Evolutionary conservation across 176 grass and related monocot species (phyloP), one percentile per base, ranked within the genome.

Genomic region (Juncus inflexus): DNA sequence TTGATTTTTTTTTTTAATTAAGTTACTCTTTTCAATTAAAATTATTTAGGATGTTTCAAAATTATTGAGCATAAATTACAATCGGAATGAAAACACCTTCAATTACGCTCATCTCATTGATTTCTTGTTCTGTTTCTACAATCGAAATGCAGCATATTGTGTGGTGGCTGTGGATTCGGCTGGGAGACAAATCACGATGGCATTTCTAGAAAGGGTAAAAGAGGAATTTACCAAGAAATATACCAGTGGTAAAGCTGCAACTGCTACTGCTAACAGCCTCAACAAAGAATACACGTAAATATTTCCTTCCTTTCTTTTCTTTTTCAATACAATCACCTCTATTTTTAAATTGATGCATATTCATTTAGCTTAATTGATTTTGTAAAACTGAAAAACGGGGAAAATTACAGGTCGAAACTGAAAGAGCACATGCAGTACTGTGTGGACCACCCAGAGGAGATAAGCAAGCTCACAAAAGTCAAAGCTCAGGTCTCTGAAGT

Each of bases 401-500:
- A 42, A 58, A 57, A 55, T 16, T 43, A n/a, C 12, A 95, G 90
- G 62, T 61, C 90, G 63, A 95, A 95, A 74, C 80, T 95, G 65
- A 95, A 95, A 86, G 85, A 77, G 2, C 90, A 95, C 69, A 95
- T 95, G 90, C 81, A 41, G 76, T 95, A 83, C 6, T 95, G 90
- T 78, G 79, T 86, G 42, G 73, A 78, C 36, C 85, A 95, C 74
- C 90, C 90, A 28, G 90, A 89, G 52, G 90, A 89, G 65, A 86
- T 89, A 9, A 83, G 72, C 82, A 95, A 95, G 53, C 85, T 95
- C 65, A 85, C 85, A 3, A 95, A 95, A 62, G 90, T 95, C 57
- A 89, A 95, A 64, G 90, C 90, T 73, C 90, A 95, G 40, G 90
- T 89, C 79, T 86, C 90, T 53, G 90, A 95, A 76, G 90, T 95